Base-by-base conservation (phyloP, 1,139 yeast species). In the Blastobotrys arbuscula region DNA sequence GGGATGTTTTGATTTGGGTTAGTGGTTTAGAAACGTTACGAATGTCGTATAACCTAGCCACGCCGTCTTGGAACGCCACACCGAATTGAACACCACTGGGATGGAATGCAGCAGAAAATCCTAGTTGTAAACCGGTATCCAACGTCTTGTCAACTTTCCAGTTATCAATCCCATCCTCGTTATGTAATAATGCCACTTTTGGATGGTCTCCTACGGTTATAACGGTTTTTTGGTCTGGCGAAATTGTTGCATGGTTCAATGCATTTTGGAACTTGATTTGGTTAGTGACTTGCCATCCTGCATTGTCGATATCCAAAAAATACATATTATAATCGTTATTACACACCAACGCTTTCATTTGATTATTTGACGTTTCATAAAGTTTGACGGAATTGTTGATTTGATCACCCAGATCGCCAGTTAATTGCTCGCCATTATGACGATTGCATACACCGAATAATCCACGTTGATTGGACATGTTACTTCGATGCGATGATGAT, bases 51-150 rank as follows among this genome's bases (percentile, higher is more conserved):
- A 89, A 68, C 53, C 82, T 70, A 54, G 94, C 83, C 31, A 79
- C 70, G 7, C 97, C 97, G 61, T 85, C 89, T 66, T 89, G 96
- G 63, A 87, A 88, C 21, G 90, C 82, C 0, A 87, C 79, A 1
- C 95, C 82, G 65, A 89, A 84, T 57, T 81, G 74, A 51, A 76
- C 59, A 18, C 92, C 95, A 45, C 84, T 79, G 18, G 83, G 76
- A 55, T 84, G 82, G 67, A 82, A 88, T n/a, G 84, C 78, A 0
- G 87, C 79, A 2, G 95, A 88, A 62, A 89, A 87, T 3, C 96
- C 97, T 48, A 84, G 78, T 56, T 85, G 95, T 49, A 84, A 82
- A 10, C 71, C 67, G 0, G 90, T 82, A 42, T 74, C 72, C 36
- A 84, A 66, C 2, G 73, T 57, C 36, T 67, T 64, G 37, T 55